Base-by-base conservation (phyloP, 2,329 filamentous ascomycete genomes). In the Penicillium italicum region DNA sequence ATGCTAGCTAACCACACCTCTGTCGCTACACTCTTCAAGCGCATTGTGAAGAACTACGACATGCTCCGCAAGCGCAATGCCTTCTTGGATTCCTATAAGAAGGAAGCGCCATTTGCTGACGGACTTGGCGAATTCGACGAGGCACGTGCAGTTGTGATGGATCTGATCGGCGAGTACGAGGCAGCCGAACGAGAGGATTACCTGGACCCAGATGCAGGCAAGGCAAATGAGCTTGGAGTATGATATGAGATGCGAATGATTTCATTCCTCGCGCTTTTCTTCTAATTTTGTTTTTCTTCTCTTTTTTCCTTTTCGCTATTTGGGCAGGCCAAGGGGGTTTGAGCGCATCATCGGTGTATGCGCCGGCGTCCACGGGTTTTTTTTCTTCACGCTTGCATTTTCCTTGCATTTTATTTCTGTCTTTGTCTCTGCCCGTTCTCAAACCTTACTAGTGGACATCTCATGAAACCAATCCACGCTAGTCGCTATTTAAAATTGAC, bases 1-100 rank as follows among this genome's bases (percentile, higher is more conserved):
- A 99, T 99, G 94, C 80, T 99, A 57, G 94, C 94, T 12, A 99
- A 99, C 71, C 94, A 99, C 72, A 99, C 94, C 0, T 96, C 92
- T 62, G 96, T 99, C 65, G 90, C 93, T 44, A 97, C 94, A 24
- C 82, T 99, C 10, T 99, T 99, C 80, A 96, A 95, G 74, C 86
- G 93, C 42, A 96, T 97, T 60, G 84, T 97, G 14, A 84, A 85
- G 60, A 93, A 96, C 71, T 99, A 97, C 75, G 92, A 96, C 67
- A 87, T 89, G 26, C 88, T 99, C 80, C 85, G 94, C 56, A 97
- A 97, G 77, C 89, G 93, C 49, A 97, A 97, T 72, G 94, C 94
- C 47, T 99, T 97, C 75, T 83, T 99, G 68, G 94, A 99, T 66
- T 86, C 86, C 44, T 99, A 99, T 77, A 97, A 96, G 78, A 94